Conservation (phyloP, 2,329 filamentous ascomycete species). For the Epichloe sylvatica region DNA sequence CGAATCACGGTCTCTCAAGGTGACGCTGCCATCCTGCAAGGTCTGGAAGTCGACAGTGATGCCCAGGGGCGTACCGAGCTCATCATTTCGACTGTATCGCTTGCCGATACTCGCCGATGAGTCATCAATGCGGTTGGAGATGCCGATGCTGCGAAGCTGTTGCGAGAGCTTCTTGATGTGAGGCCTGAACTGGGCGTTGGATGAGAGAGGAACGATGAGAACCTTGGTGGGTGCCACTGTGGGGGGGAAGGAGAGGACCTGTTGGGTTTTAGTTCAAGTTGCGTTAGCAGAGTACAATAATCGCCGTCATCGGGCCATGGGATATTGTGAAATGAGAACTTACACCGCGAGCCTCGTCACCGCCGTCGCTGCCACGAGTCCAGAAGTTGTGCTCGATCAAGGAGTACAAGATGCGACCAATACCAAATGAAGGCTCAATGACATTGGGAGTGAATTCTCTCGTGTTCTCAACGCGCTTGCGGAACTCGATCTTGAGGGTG, state of each 20-base stretch:
- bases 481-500: constrained; percentile 69
- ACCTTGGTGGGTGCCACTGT: constrained; percentile 89
- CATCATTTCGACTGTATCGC: constrained; percentile 87
- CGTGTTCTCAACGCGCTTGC: constrained; percentile 66
- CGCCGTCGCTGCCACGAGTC: constrained; percentile 53
- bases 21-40: constrained; percentile 72
- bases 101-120: constrained; percentile 88
- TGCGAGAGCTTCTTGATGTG: constrained; percentile 58
- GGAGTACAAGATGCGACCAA: constrained; percentile 85
- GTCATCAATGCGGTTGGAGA: constrained; percentile 80
- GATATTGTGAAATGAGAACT: constrained; percentile 24
- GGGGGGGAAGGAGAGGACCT: constrained; percentile 41
- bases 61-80: constrained; percentile 85
- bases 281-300: background rate
- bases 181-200: constrained; percentile 68
- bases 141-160: constrained; percentile 58
- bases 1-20: constrained; percentile 78
- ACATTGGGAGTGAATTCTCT: constrained; percentile 92
- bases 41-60: constrained; percentile 96
- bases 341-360: constrained; percentile 68
- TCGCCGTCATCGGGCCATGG: background rate
- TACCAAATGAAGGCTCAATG: constrained; percentile 95
- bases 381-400: constrained; percentile 94
- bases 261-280: constrained; percentile 7
- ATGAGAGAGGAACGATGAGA: constrained; percentile 76